Percentiles rank a stretch among this genome's conserved stretches.
Conservation (phyloP, 2,329 filamentous ascomycete species). For the Fusarium sterilihyphosum region DNA sequence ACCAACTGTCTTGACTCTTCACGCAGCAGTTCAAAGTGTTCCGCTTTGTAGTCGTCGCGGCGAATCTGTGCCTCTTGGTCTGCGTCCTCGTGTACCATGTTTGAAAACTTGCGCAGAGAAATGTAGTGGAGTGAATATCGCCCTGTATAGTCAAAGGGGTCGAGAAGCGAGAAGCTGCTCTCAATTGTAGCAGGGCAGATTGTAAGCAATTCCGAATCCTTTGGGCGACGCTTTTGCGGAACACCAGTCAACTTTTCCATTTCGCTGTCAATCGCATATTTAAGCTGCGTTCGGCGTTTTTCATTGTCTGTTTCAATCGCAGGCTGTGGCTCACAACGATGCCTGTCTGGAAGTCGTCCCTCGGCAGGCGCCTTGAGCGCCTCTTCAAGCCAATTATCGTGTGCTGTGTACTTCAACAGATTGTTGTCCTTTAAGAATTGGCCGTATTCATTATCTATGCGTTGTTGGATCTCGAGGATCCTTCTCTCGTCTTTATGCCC, state of each 20-base stretch:
- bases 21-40: neutral
- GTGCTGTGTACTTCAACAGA: neutral
- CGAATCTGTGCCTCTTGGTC: neutral
- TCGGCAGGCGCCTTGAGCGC: neutral
- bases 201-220: neutral
- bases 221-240: neutral
- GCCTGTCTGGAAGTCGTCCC: no score
- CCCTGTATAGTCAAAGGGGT: neutral
- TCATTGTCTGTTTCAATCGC: accelerated
- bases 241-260: neutral
- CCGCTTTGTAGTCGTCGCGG: neutral
- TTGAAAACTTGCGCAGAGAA: neutral
- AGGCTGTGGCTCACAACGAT: neutral
- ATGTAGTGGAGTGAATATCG: neutral
- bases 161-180: neutral
- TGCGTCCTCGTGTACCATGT: neutral
- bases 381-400: neutral
- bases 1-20: neutral
- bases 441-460: neutral
- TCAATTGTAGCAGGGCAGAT: neutral
- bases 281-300: accelerated
- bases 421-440: neutral
- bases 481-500: accelerated
- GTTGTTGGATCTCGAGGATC: neutral
- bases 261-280: neutral